Evolutionary conservation across 225 moss, liverwort and hornwort species (phyloP).

Genomic region (Polytrichum formosum): DNA sequence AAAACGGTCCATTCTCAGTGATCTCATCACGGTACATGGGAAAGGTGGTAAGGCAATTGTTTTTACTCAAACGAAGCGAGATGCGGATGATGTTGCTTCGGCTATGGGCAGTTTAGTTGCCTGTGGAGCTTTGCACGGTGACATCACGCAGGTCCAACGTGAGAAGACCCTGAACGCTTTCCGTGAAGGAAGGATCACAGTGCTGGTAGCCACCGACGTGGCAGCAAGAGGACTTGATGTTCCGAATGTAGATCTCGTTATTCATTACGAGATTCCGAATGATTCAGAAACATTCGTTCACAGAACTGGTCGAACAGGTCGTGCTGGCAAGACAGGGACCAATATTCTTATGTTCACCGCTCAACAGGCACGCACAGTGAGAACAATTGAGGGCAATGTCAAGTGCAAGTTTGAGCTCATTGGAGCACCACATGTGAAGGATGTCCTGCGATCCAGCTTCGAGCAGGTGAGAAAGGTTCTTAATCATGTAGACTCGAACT

Average conservation of each 20-base stretch:
- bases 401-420: constrained; percentile 79
- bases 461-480: constrained; percentile 73
- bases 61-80: constrained; percentile 96
- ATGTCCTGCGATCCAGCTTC: constrained; percentile 78
- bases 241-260: constrained; percentile 86
- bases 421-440: constrained; percentile 65
- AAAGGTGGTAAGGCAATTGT: constrained; percentile 92
- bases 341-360: constrained; percentile 79
- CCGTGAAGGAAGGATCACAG: constrained; percentile 77
- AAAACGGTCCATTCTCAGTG: constrained; percentile 53
- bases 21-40: constrained; percentile 53
- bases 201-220: constrained; percentile 98
- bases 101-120: constrained; percentile 82
- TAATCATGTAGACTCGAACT: constrained; percentile 61
- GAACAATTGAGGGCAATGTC: constrained; percentile 84
- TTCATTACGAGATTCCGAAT: constrained; percentile 90
- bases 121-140: constrained; percentile 95
- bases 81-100: constrained; percentile 89
- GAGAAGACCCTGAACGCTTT: constrained; percentile 95
- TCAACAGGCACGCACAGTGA: constrained; percentile 74
- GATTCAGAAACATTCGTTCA: constrained; percentile 98
- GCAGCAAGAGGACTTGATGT: constrained; percentile 92
- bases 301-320: constrained; percentile 87
- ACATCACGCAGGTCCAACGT: constrained; percentile 82
- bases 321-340: constrained; percentile 90